A percentile compares a stretch with the other conserved stretches of the same genome.
Evolutionary conservation across 2,329 filamentous ascomycete genomes (phyloP).

Genomic region (Xylariaceae sp.): DNA sequence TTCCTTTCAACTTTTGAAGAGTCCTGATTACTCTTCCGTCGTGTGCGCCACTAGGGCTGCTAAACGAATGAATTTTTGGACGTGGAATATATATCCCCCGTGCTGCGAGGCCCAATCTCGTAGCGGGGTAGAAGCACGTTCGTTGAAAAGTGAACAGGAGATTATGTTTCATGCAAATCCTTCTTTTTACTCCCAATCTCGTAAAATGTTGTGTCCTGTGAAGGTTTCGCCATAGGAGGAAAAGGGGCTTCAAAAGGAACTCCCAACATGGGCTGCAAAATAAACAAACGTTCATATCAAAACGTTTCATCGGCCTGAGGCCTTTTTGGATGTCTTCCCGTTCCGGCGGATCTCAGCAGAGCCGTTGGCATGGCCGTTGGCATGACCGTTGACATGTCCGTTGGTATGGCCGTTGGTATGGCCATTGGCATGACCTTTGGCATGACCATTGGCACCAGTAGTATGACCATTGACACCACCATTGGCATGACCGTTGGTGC

Average conservation of each 20-base stretch:
- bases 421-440: slow-evolving; percentile 29
- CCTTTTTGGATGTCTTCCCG: slow-evolving; percentile 23
- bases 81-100: background rate
- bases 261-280: slow-evolving; percentile 18
- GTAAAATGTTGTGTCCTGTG: slow-evolving; percentile 9
- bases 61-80: slow-evolving; percentile 20
- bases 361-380: slow-evolving; percentile 27
- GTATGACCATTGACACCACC: slow-evolving; percentile 23
- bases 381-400: slow-evolving; percentile 18
- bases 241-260: slow-evolving; percentile 4
- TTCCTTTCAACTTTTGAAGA: background rate
- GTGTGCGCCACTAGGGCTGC: slow-evolving; percentile 12
- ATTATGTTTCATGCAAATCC: background rate
- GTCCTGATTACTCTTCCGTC: background rate
- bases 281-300: background rate
- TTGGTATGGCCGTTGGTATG: slow-evolving; percentile 9
- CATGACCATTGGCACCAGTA: slow-evolving; percentile 20
- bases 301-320: slow-evolving; percentile 21
- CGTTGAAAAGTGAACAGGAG: background rate
- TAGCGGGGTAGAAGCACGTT: background rate
- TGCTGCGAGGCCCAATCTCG: background rate
- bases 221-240: background rate
- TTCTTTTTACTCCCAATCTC: slow-evolving; percentile 4
- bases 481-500: slow-evolving; percentile 26
- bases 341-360: slow-evolving; percentile 20